These are phyloP conservation scores for Solanum stenotomum DNA, from an alignment of 257 asterid species.

Conservation along the genomic window DNA sequence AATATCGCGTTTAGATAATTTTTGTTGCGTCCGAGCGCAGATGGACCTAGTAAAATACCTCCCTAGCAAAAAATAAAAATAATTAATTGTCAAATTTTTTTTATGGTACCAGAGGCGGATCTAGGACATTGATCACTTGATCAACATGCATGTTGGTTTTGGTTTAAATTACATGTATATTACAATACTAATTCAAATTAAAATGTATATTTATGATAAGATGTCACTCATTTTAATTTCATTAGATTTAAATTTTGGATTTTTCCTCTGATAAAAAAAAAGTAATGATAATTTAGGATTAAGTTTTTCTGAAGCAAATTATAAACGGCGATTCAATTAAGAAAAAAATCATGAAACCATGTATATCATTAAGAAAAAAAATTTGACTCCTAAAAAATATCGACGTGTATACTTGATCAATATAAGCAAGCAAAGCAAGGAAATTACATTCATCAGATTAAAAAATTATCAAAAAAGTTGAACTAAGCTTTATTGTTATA, in stretches of 20 bases:
- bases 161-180: not conserved
- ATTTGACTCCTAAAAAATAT: not conserved
- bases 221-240: not conserved
- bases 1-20: constrained; percentile 7
- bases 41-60: constrained; percentile 23
- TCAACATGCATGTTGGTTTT: not conserved
- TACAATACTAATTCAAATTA: not conserved
- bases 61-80: not conserved
- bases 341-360: too few relatives aligned
- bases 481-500: not conserved
- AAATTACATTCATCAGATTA: not conserved
- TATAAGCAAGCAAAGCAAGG: not conserved
- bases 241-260: not conserved
- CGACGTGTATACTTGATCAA: too few relatives aligned
- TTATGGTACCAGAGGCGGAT: not conserved
- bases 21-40: constrained; percentile 14
- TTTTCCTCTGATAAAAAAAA: too few relatives aligned
- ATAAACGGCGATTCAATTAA: not conserved
- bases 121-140: not conserved
- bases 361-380: not conserved
- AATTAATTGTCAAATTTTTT: not conserved
- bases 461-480: not conserved
- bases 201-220: not conserved
- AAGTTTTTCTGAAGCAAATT: not conserved
- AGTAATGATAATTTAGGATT: not conserved